Conservation (phyloP, 83 land plant genomes). For the Picea abies region DNA sequence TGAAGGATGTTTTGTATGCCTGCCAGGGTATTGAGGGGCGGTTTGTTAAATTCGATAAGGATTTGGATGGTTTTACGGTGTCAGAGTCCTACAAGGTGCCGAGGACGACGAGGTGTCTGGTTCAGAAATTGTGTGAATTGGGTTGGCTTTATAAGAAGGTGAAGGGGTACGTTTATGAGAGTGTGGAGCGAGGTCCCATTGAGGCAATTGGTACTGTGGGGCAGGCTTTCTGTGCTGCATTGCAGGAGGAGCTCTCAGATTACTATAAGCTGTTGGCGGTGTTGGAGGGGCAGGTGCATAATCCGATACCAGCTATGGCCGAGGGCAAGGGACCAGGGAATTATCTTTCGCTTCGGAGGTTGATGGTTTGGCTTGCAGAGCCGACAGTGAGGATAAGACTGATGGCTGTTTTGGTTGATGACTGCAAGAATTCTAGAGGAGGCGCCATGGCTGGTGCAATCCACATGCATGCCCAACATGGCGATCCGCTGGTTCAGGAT, state of each 20-base stretch:
- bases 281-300: constrained; percentile 79
- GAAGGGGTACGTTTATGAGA: constrained; percentile 72
- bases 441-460: constrained; percentile 99
- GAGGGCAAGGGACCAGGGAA: constrained; percentile 44
- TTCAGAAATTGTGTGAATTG: constrained; percentile 81
- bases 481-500: constrained; percentile 86
- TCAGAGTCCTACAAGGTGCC: constrained; percentile 61
- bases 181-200: constrained; percentile 64
- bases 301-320: constrained; percentile 75
- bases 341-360: constrained; percentile 84
- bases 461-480: constrained; percentile 92
- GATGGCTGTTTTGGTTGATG: constrained; percentile 96
- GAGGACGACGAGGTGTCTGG: constrained; percentile 57
- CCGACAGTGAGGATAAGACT: constrained; percentile 92
- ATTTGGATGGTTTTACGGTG: constrained; percentile 64
- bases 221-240: constrained; percentile 92
- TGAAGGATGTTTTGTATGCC: constrained; percentile 82
- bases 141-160: constrained; percentile 93
- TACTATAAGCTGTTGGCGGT: constrained; percentile 92
- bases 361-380: constrained; percentile 97
- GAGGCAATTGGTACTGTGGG: constrained; percentile 94
- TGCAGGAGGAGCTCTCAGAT: constrained; percentile 93
- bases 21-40: constrained; percentile 98
- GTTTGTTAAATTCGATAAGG: constrained; percentile 63
- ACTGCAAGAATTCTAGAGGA: constrained; percentile 76